Base-by-base conservation (phyloP, 2,329 filamentous ascomycete species). In the Exophiala calicioides region DNA sequence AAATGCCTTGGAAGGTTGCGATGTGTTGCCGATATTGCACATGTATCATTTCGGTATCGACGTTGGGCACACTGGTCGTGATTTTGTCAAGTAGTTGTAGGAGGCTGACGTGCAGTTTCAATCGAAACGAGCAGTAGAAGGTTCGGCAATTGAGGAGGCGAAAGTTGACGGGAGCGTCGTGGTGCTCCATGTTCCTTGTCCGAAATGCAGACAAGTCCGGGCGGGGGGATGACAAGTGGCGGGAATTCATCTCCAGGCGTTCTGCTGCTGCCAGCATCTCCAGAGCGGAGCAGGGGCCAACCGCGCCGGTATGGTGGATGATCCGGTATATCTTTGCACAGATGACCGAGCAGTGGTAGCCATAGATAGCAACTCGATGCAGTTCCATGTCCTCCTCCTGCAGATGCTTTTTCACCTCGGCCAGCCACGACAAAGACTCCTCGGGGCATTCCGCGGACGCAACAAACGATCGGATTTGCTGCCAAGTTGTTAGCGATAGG, bases 391-490 rank as follows among this genome's bases (percentile, higher is more conserved):
- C 46, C 7, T 50, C 31, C 18, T 24, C 12, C 20, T 10, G 20
- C 20, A 45, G 24, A 35, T 44, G 12, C 31, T 49, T 39, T 18
- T 45, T 24, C 26, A 53, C n/a, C 19, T 41, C 50, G 16, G 27
- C 15, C 13, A 56, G 38, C 53, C 53, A 56, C 15, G 18, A 19
- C 18, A 43, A 3, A 13, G 52, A 53, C 10, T 49, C 51, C 2
- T 43, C 24, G 2, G 53, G 53, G 44, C 47, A 53, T 29, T 40
- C 43, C 12, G 29, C 32, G 12, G 47, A 44, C 7, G 39, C 18
- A 30, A 53, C 35, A 21, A 56, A 47, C 18, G 43, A 56, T 21
- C 34, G 37, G 10, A 52, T 46, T 44, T 51, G 50, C 50, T 53
- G 24, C 20, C 7, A 19, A 10, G 32, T 10, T 9, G 30, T 47